Conservation (phyloP, 495 filamentous ascomycete species). For the Talaromyces wortmannii region DNA sequence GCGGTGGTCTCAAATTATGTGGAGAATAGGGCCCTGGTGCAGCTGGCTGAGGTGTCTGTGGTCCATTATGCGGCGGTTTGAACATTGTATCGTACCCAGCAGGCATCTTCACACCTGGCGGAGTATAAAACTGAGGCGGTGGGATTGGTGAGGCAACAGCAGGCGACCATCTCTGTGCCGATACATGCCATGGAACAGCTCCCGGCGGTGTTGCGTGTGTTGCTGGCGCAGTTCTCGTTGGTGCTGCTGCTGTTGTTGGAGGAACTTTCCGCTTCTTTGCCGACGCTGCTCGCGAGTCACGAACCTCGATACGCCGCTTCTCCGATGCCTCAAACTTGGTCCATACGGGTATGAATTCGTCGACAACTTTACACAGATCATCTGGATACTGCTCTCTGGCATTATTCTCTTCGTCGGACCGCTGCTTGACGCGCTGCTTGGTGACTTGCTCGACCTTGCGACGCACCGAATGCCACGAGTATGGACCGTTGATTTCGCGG, state of each 20-base stretch:
- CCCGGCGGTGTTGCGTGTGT: conserved; percentile 5
- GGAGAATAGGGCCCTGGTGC: not conserved
- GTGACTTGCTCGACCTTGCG: conserved; percentile 39
- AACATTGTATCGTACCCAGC: conserved; percentile 6
- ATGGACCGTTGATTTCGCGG: conserved; percentile 29
- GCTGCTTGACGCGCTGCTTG: conserved; percentile 35
- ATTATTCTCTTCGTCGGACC: conserved; percentile 23
- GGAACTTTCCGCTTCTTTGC: conserved; percentile 27
- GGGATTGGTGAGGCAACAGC: not conserved
- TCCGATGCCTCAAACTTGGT: conserved; percentile 32
- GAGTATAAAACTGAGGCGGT: not conserved
- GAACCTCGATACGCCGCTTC: conserved; percentile 31
- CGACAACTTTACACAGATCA: conserved; percentile 31
- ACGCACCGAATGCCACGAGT: conserved; percentile 41
- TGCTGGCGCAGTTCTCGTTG: not conserved
- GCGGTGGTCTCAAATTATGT: not conserved
- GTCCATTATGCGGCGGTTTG: not conserved
- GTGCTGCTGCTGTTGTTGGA: not conserved
- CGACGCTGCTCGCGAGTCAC: conserved; percentile 25
- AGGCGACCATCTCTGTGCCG: not conserved
- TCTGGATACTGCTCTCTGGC: conserved; percentile 8
- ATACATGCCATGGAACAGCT: conserved; percentile 4
- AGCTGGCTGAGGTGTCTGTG: not conserved
- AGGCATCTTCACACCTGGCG: not conserved
- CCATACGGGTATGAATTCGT: conserved; percentile 40